Percentiles rank a stretch among this genome's conserved stretches.
phyloP scores from a whole-genome alignment of 371 early-diverging fungal genomes.

The Vairimorpha necatrix region DNA sequence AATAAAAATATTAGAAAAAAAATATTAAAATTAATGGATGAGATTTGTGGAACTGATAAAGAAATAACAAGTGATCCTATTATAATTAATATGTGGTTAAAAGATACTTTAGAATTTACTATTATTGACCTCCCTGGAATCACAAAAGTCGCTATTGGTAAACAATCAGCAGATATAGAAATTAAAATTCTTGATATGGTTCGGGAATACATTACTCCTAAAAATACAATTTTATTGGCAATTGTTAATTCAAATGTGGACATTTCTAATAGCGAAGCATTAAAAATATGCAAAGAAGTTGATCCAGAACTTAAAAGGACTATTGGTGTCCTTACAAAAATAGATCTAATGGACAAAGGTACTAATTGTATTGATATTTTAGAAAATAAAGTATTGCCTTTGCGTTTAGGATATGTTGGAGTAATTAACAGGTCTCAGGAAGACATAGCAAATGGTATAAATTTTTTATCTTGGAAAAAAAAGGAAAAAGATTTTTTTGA shows the following conservation, averaged over 20 bases:
- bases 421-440: constrained; percentile 83
- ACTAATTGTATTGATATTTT: constrained; percentile 67
- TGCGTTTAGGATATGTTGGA: constrained; percentile 89
- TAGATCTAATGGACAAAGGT: constrained; percentile 88
- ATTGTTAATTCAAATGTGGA: constrained; percentile 94
- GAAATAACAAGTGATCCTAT: constrained; percentile 71
- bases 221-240: constrained; percentile 83
- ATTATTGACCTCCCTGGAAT: constrained; percentile 91
- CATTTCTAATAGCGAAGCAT: constrained; percentile 90
- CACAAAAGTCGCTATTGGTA: constrained; percentile 73
- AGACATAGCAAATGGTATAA: constrained; percentile 54
- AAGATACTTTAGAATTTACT: constrained; percentile 85
- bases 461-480: constrained; percentile 14
- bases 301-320: constrained; percentile 88
- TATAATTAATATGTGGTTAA: constrained; percentile 80
- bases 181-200: constrained; percentile 82
- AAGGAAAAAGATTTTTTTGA: constrained; percentile 46
- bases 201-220: constrained; percentile 78
- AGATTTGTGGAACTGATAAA: constrained; percentile 77
- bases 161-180: constrained; percentile 84
- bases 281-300: constrained; percentile 80
- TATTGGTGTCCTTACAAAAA: constrained; percentile 93
- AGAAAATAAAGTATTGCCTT: constrained; percentile 77
- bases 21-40: constrained; percentile 71
- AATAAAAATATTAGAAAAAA: constrained; percentile 70